Conservation (phyloP, 306 rosid species). For the Ormosia semicastrata region DNA sequence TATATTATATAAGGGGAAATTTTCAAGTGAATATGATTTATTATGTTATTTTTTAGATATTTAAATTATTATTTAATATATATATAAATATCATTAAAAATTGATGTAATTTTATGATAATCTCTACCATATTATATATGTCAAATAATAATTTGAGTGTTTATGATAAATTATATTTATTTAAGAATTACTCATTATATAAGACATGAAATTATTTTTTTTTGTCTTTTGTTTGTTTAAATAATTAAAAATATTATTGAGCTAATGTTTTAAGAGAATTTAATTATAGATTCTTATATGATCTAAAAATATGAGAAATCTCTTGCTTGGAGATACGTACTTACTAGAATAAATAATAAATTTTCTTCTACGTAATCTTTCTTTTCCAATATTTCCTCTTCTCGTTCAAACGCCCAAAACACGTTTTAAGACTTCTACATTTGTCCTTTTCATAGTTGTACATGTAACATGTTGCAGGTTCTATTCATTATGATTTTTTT, state of each 20-base stretch:
- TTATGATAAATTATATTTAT: too few species aligned
- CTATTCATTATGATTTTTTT: neutral
- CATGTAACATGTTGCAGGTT: neutral
- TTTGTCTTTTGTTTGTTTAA: too few species aligned
- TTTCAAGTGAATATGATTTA: too few species aligned
- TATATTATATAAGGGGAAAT: neutral
- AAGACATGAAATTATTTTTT: neutral
- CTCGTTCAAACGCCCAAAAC: neutral
- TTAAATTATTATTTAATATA: too few species aligned
- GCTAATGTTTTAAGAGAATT: neutral
- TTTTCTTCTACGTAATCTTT: neutral
- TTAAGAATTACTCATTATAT: too few species aligned
- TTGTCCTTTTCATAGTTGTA: neutral
- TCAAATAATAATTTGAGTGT: too few species aligned
- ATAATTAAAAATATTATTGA: neutral
- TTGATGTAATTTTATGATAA: too few species aligned
- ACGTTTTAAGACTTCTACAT: neutral
- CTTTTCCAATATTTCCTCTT: neutral
- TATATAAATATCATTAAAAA: too few species aligned
- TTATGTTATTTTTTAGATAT: too few species aligned
- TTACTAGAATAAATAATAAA: neutral
- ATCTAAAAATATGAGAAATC: neutral
- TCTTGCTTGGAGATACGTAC: neutral
- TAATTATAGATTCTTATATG: neutral
- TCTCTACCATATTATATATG: too few species aligned